Percentiles rank a stretch among this genome's conserved stretches.
Evolutionary conservation across 306 rosid species (phyloP).

Genomic region (Ceratonia siliqua): DNA sequence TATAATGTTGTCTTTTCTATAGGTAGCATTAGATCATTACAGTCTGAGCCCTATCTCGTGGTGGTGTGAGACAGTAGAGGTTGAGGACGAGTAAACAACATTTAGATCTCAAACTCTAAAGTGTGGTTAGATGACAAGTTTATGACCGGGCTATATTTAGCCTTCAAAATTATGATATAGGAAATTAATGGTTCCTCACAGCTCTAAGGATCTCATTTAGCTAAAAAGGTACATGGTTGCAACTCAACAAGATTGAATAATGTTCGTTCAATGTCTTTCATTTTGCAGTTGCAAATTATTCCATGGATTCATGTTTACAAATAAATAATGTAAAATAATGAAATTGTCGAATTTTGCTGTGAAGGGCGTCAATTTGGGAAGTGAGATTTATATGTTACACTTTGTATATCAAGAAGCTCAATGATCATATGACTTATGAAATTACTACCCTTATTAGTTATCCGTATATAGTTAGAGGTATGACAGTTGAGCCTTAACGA

Average conservation of each 20-base stretch:
- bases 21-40: constrained; percentile 43
- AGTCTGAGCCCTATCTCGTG: constrained; percentile 46
- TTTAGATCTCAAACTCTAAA: background rate
- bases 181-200: background rate
- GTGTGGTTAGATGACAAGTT: background rate
- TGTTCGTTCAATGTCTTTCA: constrained; percentile 1
- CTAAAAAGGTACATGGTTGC: background rate
- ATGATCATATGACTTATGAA: background rate
- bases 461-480: too few species aligned
- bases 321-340: too few species aligned
- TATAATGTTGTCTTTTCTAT: constrained; percentile 9
- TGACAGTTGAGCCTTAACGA: too few species aligned
- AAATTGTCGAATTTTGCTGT: too few species aligned
- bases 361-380: too few species aligned
- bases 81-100: background rate
- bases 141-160: background rate
- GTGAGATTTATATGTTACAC: too few species aligned
- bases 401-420: background rate
- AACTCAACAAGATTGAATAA: background rate
- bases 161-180: constrained; percentile 15
- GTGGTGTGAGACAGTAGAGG: constrained; percentile 36
- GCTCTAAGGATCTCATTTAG: background rate
- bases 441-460: background rate
- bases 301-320: background rate
- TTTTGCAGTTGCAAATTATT: background rate